Percentiles rank a stretch among this genome's conserved stretches.
Evolutionary conservation across 495 filamentous ascomycete species (phyloP).

Genomic region (Penicillium mononematosum): DNA sequence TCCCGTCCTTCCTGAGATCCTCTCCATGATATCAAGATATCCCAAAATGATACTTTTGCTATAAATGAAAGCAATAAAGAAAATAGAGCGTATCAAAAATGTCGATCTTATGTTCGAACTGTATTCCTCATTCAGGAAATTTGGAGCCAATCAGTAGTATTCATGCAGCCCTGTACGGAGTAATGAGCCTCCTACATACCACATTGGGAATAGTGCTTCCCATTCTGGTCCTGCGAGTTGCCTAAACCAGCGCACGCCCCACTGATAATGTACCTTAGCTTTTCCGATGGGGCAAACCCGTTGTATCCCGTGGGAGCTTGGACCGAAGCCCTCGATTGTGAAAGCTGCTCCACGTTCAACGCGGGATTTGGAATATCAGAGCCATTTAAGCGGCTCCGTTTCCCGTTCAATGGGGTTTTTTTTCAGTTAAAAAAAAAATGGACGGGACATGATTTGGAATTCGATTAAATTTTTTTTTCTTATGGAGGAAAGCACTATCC

Average conservation of each 20-base stretch:
- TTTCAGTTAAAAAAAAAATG: too few species aligned
- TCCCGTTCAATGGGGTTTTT: too few species aligned
- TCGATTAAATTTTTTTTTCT: too few species aligned
- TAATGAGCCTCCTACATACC: neutral
- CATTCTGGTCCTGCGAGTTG: constrained; percentile 18
- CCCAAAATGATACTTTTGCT: too few species aligned
- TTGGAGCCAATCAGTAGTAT: neutral
- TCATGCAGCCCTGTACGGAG: constrained; percentile 10
- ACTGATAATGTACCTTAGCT: neutral
- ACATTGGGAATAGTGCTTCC: constrained; percentile 2
- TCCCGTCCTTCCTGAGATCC: neutral
- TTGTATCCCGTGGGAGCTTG: constrained; percentile 28
- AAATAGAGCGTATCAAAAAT: too few species aligned
- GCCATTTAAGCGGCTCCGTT: too few species aligned
- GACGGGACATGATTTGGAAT: too few species aligned
- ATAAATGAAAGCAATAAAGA: too few species aligned
- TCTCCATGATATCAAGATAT: neutral
- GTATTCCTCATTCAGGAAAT: neutral
- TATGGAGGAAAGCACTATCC: too few species aligned
- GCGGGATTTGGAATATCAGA: constrained; percentile 6
- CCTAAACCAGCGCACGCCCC: constrained; percentile 12
- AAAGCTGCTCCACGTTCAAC: constrained; percentile 7
- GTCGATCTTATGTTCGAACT: too few species aligned
- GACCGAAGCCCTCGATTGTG: constrained; percentile 6
- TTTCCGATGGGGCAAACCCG: constrained; percentile 25